These are phyloP conservation scores for Pseudoperonospora humuli DNA, from an alignment of 352 stramenopile species.

Conservation along the genomic window DNA sequence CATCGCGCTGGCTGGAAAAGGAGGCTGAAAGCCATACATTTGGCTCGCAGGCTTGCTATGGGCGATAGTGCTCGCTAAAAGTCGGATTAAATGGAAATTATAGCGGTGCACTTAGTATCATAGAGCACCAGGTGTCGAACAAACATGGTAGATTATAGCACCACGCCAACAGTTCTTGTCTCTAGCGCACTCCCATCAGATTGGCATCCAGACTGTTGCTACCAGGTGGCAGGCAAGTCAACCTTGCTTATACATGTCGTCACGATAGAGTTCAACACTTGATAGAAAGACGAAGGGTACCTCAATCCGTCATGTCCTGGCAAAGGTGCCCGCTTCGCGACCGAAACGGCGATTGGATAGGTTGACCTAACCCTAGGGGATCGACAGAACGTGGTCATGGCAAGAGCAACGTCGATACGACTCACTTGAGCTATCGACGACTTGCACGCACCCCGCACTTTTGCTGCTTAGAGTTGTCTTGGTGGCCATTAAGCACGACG, in stretches of 20 bases:
- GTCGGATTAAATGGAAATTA: too few relatives aligned
- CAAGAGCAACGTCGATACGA: constrained; percentile 5
- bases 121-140: too few relatives aligned
- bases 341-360: constrained; percentile 22
- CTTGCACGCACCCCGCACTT: constrained; percentile 3
- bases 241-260: too few relatives aligned
- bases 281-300: too few relatives aligned
- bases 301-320: too few relatives aligned
- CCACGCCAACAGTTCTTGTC: constrained; percentile 4
- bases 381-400: constrained; percentile 5
- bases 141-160: not conserved
- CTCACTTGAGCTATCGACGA: constrained; percentile 27
- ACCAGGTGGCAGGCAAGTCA: not conserved
- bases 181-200: constrained; percentile 25
- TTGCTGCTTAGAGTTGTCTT: constrained; percentile 9
- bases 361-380: constrained; percentile 19
- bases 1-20: too few relatives aligned
- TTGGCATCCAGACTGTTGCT: constrained; percentile 12
- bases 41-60: too few relatives aligned
- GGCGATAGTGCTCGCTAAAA: too few relatives aligned
- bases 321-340: constrained; percentile 6
- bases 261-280: too few relatives aligned
- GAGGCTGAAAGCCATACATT: too few relatives aligned
- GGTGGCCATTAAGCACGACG: constrained; percentile 6
- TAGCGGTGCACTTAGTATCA: too few relatives aligned